A percentile compares a stretch with the other conserved stretches of the same genome.
These are phyloP conservation scores for Toxicodendron radicans DNA, from an alignment of 345 rosid species.

Conservation along the genomic window DNA sequence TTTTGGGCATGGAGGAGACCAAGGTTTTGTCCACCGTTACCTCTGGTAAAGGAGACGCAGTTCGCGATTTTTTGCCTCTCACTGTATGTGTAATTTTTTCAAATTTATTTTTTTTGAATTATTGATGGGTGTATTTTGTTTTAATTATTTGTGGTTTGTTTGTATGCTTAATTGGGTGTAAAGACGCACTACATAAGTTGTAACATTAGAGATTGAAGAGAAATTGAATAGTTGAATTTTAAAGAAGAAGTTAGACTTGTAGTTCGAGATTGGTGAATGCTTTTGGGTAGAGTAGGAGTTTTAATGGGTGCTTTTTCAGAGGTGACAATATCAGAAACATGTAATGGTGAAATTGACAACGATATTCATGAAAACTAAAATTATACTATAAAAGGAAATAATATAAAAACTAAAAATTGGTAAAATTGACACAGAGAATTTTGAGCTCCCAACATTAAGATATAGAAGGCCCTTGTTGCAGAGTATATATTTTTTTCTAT, in stretches of 20 bases:
- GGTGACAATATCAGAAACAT: neutral
- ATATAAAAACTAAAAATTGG: too few relatives aligned
- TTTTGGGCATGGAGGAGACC: conserved; percentile 73
- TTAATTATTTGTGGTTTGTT: too few relatives aligned
- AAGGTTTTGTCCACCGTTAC: conserved; percentile 82
- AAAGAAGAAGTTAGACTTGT: neutral
- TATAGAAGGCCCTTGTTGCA: neutral
- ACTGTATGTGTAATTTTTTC: conserved; percentile 48
- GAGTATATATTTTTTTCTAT: neutral
- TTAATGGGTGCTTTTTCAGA: neutral
- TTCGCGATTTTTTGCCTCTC: conserved; percentile 79
- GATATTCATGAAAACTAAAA: too few relatives aligned
- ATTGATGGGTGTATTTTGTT: neutral
- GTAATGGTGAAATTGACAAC: too few relatives aligned
- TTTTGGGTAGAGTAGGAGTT: neutral
- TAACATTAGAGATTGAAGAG: neutral
- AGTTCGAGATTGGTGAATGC: neutral
- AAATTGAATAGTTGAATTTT: neutral
- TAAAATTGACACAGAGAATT: neutral
- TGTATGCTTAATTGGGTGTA: too few relatives aligned
- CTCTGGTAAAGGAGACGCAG: conserved; percentile 59
- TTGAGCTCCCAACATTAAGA: neutral
- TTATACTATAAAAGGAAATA: too few relatives aligned
- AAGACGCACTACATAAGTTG: too few relatives aligned
- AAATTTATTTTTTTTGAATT: neutral